Conservation (phyloP, 306 rosid species). For the Sphenostylis stenocarpa region DNA sequence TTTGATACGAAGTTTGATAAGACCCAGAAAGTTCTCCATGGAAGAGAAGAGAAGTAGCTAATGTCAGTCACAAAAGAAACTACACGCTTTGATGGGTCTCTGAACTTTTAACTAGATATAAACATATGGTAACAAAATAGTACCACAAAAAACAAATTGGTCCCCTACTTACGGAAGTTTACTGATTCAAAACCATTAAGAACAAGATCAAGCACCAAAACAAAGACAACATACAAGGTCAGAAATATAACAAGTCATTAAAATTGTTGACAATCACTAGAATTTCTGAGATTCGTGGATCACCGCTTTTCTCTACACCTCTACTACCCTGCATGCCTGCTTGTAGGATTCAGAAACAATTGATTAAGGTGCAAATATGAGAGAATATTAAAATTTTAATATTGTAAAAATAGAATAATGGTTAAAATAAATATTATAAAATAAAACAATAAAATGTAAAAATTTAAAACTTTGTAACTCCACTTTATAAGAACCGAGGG, state of each 20-base stretch:
- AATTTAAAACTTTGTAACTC: too few species aligned
- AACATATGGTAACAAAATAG: background rate
- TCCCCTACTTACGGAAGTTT: background rate
- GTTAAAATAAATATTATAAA: too few species aligned
- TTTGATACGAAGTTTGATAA: conserved; percentile 63
- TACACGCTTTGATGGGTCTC: background rate
- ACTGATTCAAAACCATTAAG: background rate
- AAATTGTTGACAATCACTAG: background rate
- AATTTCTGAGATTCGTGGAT: background rate
- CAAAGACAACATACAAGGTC: background rate
- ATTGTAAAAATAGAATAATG: too few species aligned
- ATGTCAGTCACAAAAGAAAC: background rate
- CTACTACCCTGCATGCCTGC: background rate
- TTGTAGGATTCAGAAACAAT: background rate
- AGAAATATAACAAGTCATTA: background rate
- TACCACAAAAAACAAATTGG: background rate
- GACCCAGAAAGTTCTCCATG: conserved; percentile 63
- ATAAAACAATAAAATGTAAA: too few species aligned
- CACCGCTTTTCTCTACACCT: background rate
- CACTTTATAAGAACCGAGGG: too few species aligned
- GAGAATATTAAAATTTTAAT: too few species aligned
- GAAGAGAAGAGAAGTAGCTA: background rate
- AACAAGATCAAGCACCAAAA: too few species aligned
- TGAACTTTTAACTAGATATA: background rate
- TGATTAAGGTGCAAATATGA: too few species aligned